Percentiles rank a stretch among this genome's conserved stretches.
phyloP scores from a whole-genome alignment of 2,329 filamentous ascomycete species.

The Penicillium capsulatum region DNA sequence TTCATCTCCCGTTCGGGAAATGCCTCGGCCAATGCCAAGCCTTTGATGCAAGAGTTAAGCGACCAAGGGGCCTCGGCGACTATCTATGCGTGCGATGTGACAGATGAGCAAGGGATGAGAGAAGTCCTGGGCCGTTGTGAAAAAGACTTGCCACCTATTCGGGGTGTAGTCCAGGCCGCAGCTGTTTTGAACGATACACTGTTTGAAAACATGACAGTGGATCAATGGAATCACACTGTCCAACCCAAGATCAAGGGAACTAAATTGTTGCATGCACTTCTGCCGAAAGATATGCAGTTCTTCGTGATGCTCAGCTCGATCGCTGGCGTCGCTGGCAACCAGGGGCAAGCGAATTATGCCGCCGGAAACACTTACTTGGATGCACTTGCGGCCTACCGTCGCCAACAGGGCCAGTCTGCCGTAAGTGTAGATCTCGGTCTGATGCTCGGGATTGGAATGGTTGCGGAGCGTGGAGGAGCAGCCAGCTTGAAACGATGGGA shows the following conservation, averaged over 20 bases:
- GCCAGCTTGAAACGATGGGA: background rate
- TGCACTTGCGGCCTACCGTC: conserved; percentile 23
- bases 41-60: conserved; percentile 17
- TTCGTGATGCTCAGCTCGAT: conserved; percentile 42
- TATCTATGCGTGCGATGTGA: conserved; percentile 24
- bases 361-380: conserved; percentile 40
- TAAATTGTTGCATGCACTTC: conserved; percentile 27
- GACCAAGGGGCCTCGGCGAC: conserved; percentile 12
- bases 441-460: background rate
- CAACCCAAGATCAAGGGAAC: conserved; percentile 29
- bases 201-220: conserved; percentile 28
- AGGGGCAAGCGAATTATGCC: conserved; percentile 36
- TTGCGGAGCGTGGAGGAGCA: background rate
- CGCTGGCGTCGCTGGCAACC: conserved; percentile 28
- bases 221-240: conserved; percentile 28
- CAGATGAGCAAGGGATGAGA: conserved; percentile 9
- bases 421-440: conserved; percentile 20
- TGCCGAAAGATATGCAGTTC: conserved; percentile 24
- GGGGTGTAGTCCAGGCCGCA: conserved; percentile 31
- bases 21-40: background rate
- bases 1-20: conserved; percentile 11
- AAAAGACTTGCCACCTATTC: conserved; percentile 24
- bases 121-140: conserved; percentile 12
- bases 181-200: conserved; percentile 29
- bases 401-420: conserved; percentile 14